Conservation (phyloP, 306 rosid genomes). For the Dryas alaskensis region DNA sequence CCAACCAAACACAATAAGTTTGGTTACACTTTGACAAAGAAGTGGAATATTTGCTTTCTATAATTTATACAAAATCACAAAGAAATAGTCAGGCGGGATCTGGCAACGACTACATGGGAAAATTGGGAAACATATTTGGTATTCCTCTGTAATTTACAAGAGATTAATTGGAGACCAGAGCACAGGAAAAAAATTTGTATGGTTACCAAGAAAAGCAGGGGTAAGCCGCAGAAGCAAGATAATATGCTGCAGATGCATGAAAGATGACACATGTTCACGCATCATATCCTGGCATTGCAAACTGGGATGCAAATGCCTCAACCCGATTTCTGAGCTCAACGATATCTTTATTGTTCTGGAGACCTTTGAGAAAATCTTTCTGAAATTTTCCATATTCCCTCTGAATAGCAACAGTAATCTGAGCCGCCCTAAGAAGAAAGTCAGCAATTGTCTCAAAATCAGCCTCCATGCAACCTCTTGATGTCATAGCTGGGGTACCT, state of each 20-base stretch:
- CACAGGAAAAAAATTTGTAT: conserved; percentile 9
- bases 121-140: conserved; percentile 10
- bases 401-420: conserved; percentile 53
- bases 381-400: conserved; percentile 60
- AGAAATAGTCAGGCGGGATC: neutral
- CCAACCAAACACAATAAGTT: conserved; percentile 21
- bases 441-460: conserved; percentile 78
- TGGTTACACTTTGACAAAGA: conserved; percentile 5
- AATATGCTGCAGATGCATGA: conserved; percentile 8
- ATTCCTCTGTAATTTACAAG: conserved; percentile 30
- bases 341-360: conserved; percentile 58
- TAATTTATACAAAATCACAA: conserved; percentile 27
- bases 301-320: conserved; percentile 67
- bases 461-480: conserved; percentile 78
- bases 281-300: conserved; percentile 84
- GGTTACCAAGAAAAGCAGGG: conserved; percentile 25
- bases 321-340: conserved; percentile 58
- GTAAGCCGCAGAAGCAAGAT: conserved; percentile 22
- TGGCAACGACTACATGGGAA: conserved; percentile 13
- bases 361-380: conserved; percentile 59
- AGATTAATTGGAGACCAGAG: conserved; percentile 6
- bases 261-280: conserved; percentile 20
- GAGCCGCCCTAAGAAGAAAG: conserved; percentile 68
- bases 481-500: conserved; percentile 95
- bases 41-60: conserved; percentile 9